A percentile compares a stretch with the other conserved stretches of the same genome.
Conservation (phyloP, 2,329 filamentous ascomycete species). For the Penicillium corylophilum region DNA sequence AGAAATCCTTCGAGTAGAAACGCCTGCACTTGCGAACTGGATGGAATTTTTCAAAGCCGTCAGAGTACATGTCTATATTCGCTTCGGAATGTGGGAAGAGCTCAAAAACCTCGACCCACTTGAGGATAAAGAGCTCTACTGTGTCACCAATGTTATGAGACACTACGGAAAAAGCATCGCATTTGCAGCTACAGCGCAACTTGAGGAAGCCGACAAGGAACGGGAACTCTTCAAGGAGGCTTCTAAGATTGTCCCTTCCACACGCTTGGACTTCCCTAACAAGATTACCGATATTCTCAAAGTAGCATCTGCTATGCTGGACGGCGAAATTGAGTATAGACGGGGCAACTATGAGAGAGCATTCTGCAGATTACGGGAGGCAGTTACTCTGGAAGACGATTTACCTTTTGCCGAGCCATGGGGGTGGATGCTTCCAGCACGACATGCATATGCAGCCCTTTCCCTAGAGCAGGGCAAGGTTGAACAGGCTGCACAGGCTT, state of each 20-base stretch:
- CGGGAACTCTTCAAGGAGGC: constrained; percentile 54
- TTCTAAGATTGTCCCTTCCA: constrained; percentile 52
- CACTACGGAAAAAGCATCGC: constrained; percentile 69
- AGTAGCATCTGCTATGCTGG: constrained; percentile 63
- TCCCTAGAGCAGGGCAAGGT: constrained; percentile 63
- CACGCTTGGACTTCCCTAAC: constrained; percentile 68
- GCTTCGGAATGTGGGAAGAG: constrained; percentile 71
- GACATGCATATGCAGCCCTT: constrained; percentile 68
- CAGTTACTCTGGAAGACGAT: constrained; percentile 59
- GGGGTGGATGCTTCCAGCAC: constrained; percentile 73
- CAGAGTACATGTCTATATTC: constrained; percentile 66
- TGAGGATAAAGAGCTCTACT: constrained; percentile 60
- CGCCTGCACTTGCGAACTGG: constrained; percentile 76
- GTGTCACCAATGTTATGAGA: constrained; percentile 65
- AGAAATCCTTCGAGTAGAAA: constrained; percentile 61
- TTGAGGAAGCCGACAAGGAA: constrained; percentile 55
- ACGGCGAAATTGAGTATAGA: constrained; percentile 72
- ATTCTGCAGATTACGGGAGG: constrained; percentile 56
- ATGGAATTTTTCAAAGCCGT: constrained; percentile 69
- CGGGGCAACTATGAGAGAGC: constrained; percentile 56
- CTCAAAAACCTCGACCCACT: constrained; percentile 59
- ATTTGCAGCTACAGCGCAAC: constrained; percentile 55
- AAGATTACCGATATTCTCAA: constrained; percentile 61
- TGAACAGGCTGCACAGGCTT: constrained; percentile 56
- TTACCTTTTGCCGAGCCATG: constrained; percentile 71